Evolutionary conservation across 495 filamentous ascomycete species (phyloP).

Genomic region (Penicillium waksmanii): DNA sequence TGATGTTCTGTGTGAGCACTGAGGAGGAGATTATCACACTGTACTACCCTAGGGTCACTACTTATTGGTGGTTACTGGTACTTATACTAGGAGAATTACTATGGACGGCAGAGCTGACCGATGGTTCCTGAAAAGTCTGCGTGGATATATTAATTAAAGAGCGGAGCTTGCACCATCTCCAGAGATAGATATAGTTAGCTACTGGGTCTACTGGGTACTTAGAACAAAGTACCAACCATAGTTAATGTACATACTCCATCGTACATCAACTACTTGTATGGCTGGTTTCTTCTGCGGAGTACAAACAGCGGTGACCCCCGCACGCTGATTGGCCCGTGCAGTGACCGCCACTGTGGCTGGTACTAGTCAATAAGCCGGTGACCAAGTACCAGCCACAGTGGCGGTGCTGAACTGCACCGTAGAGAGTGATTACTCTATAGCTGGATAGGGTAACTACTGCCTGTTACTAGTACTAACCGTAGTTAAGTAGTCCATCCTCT

Average conservation of each 20-base stretch:
- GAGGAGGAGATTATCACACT: slow-evolving; percentile 5
- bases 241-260: too few relatives aligned
- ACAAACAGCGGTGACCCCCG: slow-evolving; percentile 42
- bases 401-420: slow-evolving; percentile 9
- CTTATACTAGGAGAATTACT: neutral
- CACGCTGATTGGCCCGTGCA: slow-evolving; percentile 30
- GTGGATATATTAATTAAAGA: neutral
- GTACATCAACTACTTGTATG: too few relatives aligned
- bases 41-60: too few relatives aligned
- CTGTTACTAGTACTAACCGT: too few relatives aligned
- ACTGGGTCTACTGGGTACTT: neutral
- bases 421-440: neutral
- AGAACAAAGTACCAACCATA: too few relatives aligned
- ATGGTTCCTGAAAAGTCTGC: neutral
- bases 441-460: too few relatives aligned
- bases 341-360: slow-evolving; percentile 46
- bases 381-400: slow-evolving; percentile 14
- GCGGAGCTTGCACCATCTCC: neutral
- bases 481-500: too few relatives aligned
- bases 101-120: neutral
- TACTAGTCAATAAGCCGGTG: neutral
- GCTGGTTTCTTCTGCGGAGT: too few relatives aligned
- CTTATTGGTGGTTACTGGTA: too few relatives aligned
- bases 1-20: neutral
- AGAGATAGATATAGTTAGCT: neutral